These are phyloP conservation scores for Schizophyllum commune DNA, from an alignment of 1,284 basidiomycete genomes.

Conservation along the genomic window DNA sequence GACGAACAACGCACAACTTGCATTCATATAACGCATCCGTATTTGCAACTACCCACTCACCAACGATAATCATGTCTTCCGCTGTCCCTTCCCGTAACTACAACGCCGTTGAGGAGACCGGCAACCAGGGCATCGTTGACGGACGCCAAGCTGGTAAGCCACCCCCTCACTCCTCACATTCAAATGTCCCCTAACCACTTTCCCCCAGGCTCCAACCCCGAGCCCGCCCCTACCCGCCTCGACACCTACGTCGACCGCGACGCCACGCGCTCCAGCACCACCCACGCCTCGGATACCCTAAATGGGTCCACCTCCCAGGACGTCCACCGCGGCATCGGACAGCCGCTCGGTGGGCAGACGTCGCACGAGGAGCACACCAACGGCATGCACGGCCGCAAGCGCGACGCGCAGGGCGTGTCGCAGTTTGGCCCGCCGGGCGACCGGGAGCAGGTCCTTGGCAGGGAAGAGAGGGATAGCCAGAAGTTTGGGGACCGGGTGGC, in stretches of 20 bases:
- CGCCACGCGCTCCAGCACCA: slow-evolving; percentile 5
- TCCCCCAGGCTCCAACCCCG: not conserved
- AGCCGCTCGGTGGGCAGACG: slow-evolving; percentile 23
- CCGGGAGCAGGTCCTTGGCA: slow-evolving; percentile 3
- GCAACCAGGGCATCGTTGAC: slow-evolving; percentile 8
- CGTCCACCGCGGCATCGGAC: slow-evolving; percentile 23
- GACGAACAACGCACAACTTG: not conserved
- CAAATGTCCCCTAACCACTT: not conserved
- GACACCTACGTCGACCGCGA: slow-evolving; percentile 13
- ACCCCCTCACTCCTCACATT: too few species aligned
- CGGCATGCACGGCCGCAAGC: slow-evolving; percentile 22
- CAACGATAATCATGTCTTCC: not conserved
- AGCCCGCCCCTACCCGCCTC: slow-evolving; percentile 1
- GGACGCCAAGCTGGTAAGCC: slow-evolving; percentile 4
- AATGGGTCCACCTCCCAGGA: slow-evolving; percentile 24
- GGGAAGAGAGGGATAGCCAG: not conserved
- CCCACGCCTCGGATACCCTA: slow-evolving; percentile 12
- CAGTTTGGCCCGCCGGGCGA: slow-evolving; percentile 9
- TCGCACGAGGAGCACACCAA: slow-evolving; percentile 26
- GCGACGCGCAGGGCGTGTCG: slow-evolving; percentile 11
- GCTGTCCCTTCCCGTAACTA: not conserved
- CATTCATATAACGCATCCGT: not conserved
- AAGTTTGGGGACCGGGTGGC: not conserved
- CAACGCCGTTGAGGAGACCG: not conserved
- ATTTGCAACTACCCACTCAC: not conserved